A percentile compares a stretch with the other conserved stretches of the same genome.
Conservation (phyloP, 495 filamentous ascomycete genomes). For the Aspergillus olivimuriae region DNA sequence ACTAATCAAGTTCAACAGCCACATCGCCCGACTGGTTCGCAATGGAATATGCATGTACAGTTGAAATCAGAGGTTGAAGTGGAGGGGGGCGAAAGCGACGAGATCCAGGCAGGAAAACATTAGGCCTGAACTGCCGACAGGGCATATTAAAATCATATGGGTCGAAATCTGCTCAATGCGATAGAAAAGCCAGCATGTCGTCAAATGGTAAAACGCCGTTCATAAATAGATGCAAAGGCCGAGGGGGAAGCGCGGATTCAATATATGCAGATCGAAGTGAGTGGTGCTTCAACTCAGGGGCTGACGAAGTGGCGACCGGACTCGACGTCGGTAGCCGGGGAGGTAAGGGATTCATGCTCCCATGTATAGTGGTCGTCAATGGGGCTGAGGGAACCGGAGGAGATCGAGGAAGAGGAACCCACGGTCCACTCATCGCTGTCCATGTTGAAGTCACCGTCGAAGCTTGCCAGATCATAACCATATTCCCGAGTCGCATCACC, state of each 20-base stretch:
- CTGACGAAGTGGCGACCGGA: constrained; percentile 33
- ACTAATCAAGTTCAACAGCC: no score
- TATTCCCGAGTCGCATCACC: constrained; percentile 54
- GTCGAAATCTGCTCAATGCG: constrained; percentile 44
- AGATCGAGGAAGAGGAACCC: constrained; percentile 64
- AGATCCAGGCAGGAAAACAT: constrained; percentile 9
- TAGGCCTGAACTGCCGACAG: constrained; percentile 11
- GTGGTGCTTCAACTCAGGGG: constrained; percentile 10
- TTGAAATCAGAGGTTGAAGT: constrained; percentile 3
- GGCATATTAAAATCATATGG: constrained; percentile 33
- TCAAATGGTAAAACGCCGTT: constrained; percentile 37
- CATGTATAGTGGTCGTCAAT: constrained; percentile 56
- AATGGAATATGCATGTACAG: constrained; percentile 29
- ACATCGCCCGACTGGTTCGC: constrained; percentile 8
- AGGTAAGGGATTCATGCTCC: constrained; percentile 56
- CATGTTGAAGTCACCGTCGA: constrained; percentile 50
- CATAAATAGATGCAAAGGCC: constrained; percentile 25
- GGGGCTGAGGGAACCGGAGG: constrained; percentile 55
- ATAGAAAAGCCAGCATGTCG: constrained; percentile 37
- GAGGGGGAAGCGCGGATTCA: constrained; percentile 18
- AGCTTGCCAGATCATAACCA: constrained; percentile 49
- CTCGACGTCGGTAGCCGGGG: constrained; percentile 44
- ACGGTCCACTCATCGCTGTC: constrained; percentile 70
- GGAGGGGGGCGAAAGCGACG: neutral
- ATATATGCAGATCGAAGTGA: constrained; percentile 23